Evolutionary conservation across 2,329 filamentous ascomycete genomes (phyloP), one percentile per base, ranked within the genome.

Genomic region (Fusarium oligoseptatum): DNA sequence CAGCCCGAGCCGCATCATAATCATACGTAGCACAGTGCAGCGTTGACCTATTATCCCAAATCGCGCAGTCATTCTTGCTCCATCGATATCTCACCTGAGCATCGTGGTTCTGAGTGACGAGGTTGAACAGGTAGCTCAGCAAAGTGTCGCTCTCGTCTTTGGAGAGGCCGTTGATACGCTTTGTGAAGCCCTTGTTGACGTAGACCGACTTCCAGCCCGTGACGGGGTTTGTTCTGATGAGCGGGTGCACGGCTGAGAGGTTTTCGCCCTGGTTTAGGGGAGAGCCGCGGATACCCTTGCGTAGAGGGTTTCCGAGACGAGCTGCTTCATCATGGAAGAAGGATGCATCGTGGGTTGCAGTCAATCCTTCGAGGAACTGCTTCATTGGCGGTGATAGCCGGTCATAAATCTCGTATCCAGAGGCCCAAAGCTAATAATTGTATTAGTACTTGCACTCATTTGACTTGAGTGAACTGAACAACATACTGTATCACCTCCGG

Each of bases 31-130:
- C 90, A 41, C 87, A 85, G 70, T 87, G 85, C 73, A 82, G 85
- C 12, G 83, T 87, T 34, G 82, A 86, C 60, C 86, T 81, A 76
- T 93, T 93, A 77, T 93, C 91, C 92, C 92, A 93, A 72, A 93
- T 91, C 2, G 90, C 88, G 6, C 87, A 77, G 74, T 90, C 87
- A 66, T 89, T 88, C 77, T 85, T 82, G 63, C 81, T 82, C 88
- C 88, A 90, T 62, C 84, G 83, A 76, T 87, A 89, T 5, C 89
- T 83, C 10, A 90, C 88, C 76, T 90, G 88, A 0, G 86, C 83
- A 75, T 91, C 89, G 70, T 90, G 88, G 76, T 91, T 91, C 76
- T 88, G 83, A 7, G 85, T 84, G 12, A 88, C 82, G 12, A 89
- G 76, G 68, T 85, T 84, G 72, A 87, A 84, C 50, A 87, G 83